A percentile compares a stretch with the other conserved stretches of the same genome.
These are phyloP conservation scores for Chaetomiaceae sp. DNA, from an alignment of 2,329 filamentous ascomycete genomes.

Conservation along the genomic window DNA sequence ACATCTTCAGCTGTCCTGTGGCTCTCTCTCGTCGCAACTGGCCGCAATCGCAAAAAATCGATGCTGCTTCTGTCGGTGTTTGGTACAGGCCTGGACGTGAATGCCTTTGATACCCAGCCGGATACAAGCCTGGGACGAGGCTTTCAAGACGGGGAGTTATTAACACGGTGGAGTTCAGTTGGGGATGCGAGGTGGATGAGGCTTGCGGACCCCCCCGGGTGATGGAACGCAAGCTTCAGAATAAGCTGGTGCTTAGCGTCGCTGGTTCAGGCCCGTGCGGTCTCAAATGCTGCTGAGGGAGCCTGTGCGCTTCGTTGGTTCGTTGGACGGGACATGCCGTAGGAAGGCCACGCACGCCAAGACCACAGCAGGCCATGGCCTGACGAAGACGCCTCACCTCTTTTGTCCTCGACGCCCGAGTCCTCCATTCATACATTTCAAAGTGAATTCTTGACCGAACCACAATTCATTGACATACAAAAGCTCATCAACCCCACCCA, in stretches of 20 bases:
- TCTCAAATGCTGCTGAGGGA: background rate
- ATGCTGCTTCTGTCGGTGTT: background rate
- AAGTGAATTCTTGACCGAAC: too few relatives aligned
- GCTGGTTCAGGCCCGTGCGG: constrained; percentile 3
- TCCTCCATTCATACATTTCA: too few relatives aligned
- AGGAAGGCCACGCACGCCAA: constrained; percentile 4
- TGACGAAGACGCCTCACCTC: too few relatives aligned
- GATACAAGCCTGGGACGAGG: constrained; percentile 2
- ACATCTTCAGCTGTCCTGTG: constrained; percentile 4
- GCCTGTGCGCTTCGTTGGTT: background rate
- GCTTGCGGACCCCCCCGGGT: constrained; percentile 1
- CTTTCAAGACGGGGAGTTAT: too few relatives aligned
- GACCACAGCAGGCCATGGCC: background rate
- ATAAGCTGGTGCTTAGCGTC: background rate
- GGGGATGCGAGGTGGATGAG: constrained; percentile 3
- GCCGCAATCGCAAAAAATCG: background rate
- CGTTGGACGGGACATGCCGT: background rate
- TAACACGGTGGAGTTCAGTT: too few relatives aligned
- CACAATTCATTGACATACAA: too few relatives aligned
- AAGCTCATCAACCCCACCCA: too few relatives aligned
- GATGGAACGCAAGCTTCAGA: background rate
- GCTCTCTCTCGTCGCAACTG: background rate
- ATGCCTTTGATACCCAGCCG: background rate
- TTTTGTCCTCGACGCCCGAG: too few relatives aligned
- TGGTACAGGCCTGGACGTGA: background rate